Evolutionary conservation across 1,139 yeast species (phyloP), one percentile per base, ranked within the genome.

Genomic region (Saccharomyces uvarum): DNA sequence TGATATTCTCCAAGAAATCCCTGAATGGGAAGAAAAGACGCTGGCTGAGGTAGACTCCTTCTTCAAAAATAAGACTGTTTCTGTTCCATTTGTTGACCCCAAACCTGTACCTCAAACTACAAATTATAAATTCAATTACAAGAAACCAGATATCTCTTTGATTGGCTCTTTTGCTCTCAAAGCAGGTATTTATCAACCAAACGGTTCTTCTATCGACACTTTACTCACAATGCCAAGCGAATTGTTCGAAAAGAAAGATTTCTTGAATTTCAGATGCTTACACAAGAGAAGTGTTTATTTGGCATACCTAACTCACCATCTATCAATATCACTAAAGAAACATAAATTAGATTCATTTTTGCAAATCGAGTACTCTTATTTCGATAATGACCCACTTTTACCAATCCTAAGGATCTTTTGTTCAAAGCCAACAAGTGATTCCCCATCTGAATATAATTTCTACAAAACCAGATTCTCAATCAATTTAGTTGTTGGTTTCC

Each of bases 141-240:
- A 73, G 48, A 75, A 83, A n/a, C 99, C 98, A 0, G 80, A 79
- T 56, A 82, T 91, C 27, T 82, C 91, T 19, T 78, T 93, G 50
- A 85, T 88, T 8, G 98, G 99, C 1, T 85, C 96, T 8, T 93
- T 88, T 73, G 95, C 97, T 1, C 76, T 91, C 61, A 88, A 88
- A 64, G 84, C 96, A 0, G 89, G 88, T 1, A 85, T 88, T 33
- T 79, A 79, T 53, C 76, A 77, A 55, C 84, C 84, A 29, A 76
- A 78, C 49, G 86, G 86, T 0, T 76, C 82, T 67, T 75, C 88
- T 2, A 80, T 91, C 16, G 99, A 93, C 68, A 78, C 93, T 51
- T 77, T 87, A 42, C 76, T 91, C 54, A 83, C 88, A 8, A 91
- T 93, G 95, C 97, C 97, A 2, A 71, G 75, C 52, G 73, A 74